Base-by-base conservation (phyloP, 2,329 filamentous ascomycete genomes). In the Stemphylium beticola region DNA sequence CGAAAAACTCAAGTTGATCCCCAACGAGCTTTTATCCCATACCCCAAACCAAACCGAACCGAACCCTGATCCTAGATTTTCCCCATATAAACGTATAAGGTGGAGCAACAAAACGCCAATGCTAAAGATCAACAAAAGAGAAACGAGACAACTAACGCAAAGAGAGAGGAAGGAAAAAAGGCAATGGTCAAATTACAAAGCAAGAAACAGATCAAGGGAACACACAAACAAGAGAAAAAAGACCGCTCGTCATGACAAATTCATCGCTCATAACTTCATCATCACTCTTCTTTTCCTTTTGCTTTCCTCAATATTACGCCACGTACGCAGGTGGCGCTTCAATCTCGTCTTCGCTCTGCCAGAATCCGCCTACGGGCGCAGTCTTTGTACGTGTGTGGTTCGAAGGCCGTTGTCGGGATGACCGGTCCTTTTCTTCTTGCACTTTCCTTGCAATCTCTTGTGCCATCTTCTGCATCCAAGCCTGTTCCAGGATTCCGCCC, bases 391-490 rank as follows among this genome's bases (percentile, higher is more conserved):
- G 47, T 10, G 53, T 33, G 8, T 49, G 53, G 18, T 37, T 43
- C n/a, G 59, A 52, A 24, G 56, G 49, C 3, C 50, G 55, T 22
- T 37, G 33, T 5, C 29, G 18, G n/a, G 52, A 55, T 10, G 52
- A 46, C 36, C 32, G 31, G n/a, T 73, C 77, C 77, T 96, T 95
- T 77, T 96, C 91, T 64, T 96, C 91, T 62, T 93, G 91, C 61
- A 96, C 92, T 51, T 91, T 89, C 45, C 87, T 82, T 32, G 92
- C 92, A 66, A 98, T 93, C 75, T 98, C 95, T 60, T 88, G 88
- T 4, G 93, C 93, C 85, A 99, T 95, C 79, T 96, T 95, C 79
- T 89, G 87, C 77, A 95, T 89, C 90, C 91, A 95, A 2, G 90
- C 91, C 74, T 92, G 88, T 72, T 92, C 89, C 22, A 91, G 79